Evolutionary conservation across 1,139 yeast species (phyloP).

Genomic region (Blastobotrys niveus): DNA sequence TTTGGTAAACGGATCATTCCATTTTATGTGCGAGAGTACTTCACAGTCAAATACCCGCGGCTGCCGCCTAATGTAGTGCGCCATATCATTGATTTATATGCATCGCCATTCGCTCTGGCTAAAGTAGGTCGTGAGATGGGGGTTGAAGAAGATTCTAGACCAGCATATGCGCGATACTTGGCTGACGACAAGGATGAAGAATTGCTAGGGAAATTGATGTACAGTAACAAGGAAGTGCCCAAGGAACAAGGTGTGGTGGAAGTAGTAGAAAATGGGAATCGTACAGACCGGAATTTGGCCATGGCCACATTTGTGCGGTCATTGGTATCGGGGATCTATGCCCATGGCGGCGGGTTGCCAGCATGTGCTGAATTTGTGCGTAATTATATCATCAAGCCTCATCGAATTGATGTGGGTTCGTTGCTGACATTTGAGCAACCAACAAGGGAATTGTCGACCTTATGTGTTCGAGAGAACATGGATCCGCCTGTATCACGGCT

Average conservation of each 20-base stretch:
- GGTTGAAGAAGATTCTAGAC: conserved; percentile 63
- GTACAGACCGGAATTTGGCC: conserved; percentile 37
- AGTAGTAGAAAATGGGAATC: conserved; percentile 30
- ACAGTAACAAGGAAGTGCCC: conserved; percentile 24
- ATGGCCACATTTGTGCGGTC: conserved; percentile 50
- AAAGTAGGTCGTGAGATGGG: conserved; percentile 78
- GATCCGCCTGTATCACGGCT: conserved; percentile 74
- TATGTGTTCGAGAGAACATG: conserved; percentile 75
- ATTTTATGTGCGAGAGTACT: conserved; percentile 68
- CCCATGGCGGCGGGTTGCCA: conserved; percentile 56
- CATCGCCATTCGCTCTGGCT: conserved; percentile 59
- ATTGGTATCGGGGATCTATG: conserved; percentile 40
- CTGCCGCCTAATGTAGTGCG: conserved; percentile 75
- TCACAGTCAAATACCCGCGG: conserved; percentile 77
- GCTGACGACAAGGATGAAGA: conserved; percentile 59
- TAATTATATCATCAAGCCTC: conserved; percentile 61
- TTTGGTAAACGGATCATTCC: conserved; percentile 76
- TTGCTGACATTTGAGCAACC: conserved; percentile 83
- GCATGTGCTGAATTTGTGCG: conserved; percentile 60
- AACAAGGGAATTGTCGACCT: conserved; percentile 70
- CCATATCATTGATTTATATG: conserved; percentile 66
- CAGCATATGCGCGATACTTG: conserved; percentile 62
- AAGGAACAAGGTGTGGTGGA: conserved; percentile 43
- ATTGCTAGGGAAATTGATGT: conserved; percentile 33
- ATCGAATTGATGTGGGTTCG: conserved; percentile 65